Evolutionary conservation across 345 rosid genomes (phyloP).

Genomic region (Arabis alpina): DNA sequence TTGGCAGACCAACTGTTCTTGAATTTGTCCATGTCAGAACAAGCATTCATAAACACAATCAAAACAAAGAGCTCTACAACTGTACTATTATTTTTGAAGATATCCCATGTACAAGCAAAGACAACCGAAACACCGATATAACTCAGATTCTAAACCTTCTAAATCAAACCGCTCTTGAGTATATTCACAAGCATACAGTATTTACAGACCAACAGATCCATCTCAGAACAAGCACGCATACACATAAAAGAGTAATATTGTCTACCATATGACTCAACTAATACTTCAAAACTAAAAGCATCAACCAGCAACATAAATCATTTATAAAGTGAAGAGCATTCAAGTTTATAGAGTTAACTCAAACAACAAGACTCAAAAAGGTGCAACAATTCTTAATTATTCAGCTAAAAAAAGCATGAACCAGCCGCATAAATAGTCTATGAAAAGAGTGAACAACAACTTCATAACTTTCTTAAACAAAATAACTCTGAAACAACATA

Average conservation of each 20-base stretch:
- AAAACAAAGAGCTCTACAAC: too few relatives aligned
- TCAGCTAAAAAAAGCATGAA: neutral
- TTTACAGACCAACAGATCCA: too few relatives aligned
- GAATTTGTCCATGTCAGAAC: too few relatives aligned
- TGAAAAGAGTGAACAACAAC: constrained; percentile 1
- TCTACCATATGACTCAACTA: neutral
- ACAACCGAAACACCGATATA: too few relatives aligned
- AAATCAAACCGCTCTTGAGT: too few relatives aligned
- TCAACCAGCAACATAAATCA: neutral
- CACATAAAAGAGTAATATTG: neutral
- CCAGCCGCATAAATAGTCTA: neutral
- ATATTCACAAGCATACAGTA: too few relatives aligned
- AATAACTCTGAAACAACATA: constrained; percentile 17
- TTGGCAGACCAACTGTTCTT: too few relatives aligned
- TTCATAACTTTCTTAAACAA: neutral
- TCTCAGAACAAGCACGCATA: neutral
- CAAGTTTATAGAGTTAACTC: neutral
- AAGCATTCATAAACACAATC: too few relatives aligned
- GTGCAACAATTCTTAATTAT: constrained; percentile 1
- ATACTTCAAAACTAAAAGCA: neutral
- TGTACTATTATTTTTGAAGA: too few relatives aligned
- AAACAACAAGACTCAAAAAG: constrained; percentile 20
- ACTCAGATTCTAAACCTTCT: too few relatives aligned
- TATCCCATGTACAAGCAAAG: too few relatives aligned
- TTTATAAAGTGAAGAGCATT: too few relatives aligned